Evolutionary conservation across 176 grass and related monocot species (phyloP).

Genomic region (Luzula sylvatica): DNA sequence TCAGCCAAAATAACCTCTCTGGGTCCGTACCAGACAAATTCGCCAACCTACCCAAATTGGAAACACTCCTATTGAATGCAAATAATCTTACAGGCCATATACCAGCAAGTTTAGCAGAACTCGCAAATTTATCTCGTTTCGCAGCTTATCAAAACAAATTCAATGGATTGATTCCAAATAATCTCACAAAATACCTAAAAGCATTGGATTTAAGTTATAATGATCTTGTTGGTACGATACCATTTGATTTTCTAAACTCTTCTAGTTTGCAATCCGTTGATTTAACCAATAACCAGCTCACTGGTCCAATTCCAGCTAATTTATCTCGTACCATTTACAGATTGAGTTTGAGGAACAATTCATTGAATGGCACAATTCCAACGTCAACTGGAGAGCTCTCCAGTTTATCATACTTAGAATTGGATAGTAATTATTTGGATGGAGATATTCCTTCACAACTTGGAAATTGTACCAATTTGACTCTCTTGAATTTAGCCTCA

Average conservation of each 20-base stretch:
- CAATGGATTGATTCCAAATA: neutral
- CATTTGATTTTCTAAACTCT: conserved; percentile 17
- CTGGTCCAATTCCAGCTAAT: conserved; percentile 6
- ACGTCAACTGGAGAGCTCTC: conserved; percentile 1
- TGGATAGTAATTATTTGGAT: conserved; percentile 31
- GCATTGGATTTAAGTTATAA: conserved; percentile 76
- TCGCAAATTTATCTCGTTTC: conserved; percentile 23
- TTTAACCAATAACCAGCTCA: conserved; percentile 17
- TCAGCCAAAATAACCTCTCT: conserved; percentile 36
- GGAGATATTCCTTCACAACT: conserved; percentile 27
- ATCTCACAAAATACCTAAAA: conserved; percentile 23
- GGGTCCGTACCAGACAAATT: conserved; percentile 26
- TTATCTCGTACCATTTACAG: conserved; percentile 30
- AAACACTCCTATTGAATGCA: conserved; percentile 35
- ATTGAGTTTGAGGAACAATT: conserved; percentile 32
- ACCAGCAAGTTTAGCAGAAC: conserved; percentile 9
- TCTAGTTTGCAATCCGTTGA: conserved; percentile 30
- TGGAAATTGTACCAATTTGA: conserved; percentile 25
- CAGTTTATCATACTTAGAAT: conserved; percentile 36
- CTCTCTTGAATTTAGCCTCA: conserved; percentile 48
- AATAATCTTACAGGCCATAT: conserved; percentile 26
- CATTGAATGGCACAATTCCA: conserved; percentile 29
- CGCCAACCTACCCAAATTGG: conserved; percentile 20
- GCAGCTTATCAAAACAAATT: conserved; percentile 58
- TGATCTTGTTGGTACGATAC: conserved; percentile 22